Percentiles rank a stretch among this genome's conserved stretches.
phyloP scores from a whole-genome alignment of 768 basidiomycete species.

The Psilocybe subaeruginosa region DNA sequence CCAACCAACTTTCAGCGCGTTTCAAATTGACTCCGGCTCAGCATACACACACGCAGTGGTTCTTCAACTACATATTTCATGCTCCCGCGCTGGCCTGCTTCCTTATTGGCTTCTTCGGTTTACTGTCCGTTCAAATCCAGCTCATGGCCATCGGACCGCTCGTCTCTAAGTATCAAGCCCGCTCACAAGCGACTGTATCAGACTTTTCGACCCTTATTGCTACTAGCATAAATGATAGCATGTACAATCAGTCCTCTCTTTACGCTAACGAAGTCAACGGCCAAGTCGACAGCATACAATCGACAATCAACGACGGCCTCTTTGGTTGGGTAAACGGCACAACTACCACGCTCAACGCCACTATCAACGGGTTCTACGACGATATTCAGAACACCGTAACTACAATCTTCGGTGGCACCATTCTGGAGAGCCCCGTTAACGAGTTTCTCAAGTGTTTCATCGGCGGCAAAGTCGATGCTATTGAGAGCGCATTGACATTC shows the following conservation, averaged over 20 bases:
- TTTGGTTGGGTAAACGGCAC: conserved; percentile 97
- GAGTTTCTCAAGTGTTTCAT: conserved; percentile 90
- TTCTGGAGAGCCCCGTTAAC: conserved; percentile 79
- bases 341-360: conserved; percentile 84
- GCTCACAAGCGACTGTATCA: conserved; percentile 59
- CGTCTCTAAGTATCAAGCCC: conserved; percentile 64
- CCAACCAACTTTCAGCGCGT: conserved; percentile 51
- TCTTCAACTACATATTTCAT: conserved; percentile 89
- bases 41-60: conserved; percentile 81
- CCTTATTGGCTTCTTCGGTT: conserved; percentile 89
- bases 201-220: conserved; percentile 77
- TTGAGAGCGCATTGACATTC: conserved; percentile 91
- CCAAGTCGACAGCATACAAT: conserved; percentile 71
- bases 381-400: conserved; percentile 82
- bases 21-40: conserved; percentile 62
- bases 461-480: conserved; percentile 85
- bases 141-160: conserved; percentile 79
- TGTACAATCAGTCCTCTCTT: conserved; percentile 75
- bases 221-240: conserved; percentile 77
- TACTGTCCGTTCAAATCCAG: conserved; percentile 87
- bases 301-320: conserved; percentile 79
- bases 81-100: conserved; percentile 90
- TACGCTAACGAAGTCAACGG: conserved; percentile 82
- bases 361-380: conserved; percentile 83
- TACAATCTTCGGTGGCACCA: conserved; percentile 80